Evolutionary conservation across 2,329 filamentous ascomycete genomes (phyloP).

Genomic region (Dactylellina leptospora): DNA sequence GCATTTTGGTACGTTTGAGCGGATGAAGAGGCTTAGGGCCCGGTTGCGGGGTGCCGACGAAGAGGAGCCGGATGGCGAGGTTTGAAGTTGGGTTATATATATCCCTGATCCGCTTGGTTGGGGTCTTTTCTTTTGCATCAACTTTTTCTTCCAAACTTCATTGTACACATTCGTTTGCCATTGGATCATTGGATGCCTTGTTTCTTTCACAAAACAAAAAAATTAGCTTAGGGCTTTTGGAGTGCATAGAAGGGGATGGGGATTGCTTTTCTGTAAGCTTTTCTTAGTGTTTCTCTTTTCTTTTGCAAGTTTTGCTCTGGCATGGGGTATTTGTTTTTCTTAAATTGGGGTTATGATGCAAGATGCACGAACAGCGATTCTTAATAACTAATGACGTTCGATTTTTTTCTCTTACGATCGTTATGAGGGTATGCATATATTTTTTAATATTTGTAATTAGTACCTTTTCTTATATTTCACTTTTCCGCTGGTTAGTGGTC

Average conservation of each 20-base stretch:
- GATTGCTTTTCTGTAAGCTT: neutral
- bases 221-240: neutral
- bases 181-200: slow-evolving; percentile 10
- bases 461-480: neutral
- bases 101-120: neutral
- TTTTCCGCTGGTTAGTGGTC: too few relatives aligned
- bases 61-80: neutral
- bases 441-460: neutral
- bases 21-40: neutral
- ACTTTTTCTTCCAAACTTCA: slow-evolving; percentile 1
- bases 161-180: slow-evolving; percentile 42
- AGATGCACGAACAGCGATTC: slow-evolving; percentile 18
- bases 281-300: neutral
- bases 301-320: neutral
- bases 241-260: slow-evolving; percentile 14
- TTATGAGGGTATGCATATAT: too few relatives aligned
- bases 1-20: neutral
- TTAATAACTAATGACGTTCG: slow-evolving; percentile 11
- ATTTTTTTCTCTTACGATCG: neutral
- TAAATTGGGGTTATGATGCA: slow-evolving; percentile 7
- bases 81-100: neutral
- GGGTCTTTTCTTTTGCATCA: neutral
- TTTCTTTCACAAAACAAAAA: neutral
- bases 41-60: neutral
- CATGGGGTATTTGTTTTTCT: neutral